A percentile compares a stretch with the other conserved stretches of the same genome.
Evolutionary conservation across 1,284 basidiomycete genomes (phyloP).

Genomic region (Trichosporon sp.): DNA sequence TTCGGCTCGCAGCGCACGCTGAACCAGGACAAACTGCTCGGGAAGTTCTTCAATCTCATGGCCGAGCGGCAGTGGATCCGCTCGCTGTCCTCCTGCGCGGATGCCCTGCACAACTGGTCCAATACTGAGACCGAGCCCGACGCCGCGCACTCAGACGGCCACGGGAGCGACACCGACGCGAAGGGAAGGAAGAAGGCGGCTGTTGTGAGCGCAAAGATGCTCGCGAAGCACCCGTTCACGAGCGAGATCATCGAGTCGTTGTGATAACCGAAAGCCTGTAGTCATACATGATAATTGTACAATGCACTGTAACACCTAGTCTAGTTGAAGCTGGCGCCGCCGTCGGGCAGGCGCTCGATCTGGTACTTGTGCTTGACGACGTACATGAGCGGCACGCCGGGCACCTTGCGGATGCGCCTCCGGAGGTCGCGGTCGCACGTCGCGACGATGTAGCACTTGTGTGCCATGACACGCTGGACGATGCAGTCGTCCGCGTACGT

Average conservation of each 20-base stretch:
- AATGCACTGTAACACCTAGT: conserved; percentile 3
- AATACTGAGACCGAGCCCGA: conserved; percentile 6
- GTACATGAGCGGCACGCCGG: conserved; percentile 93
- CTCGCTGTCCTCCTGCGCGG: conserved; percentile 56
- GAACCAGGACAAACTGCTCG: conserved; percentile 56
- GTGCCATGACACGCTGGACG: conserved; percentile 86
- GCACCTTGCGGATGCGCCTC: conserved; percentile 83
- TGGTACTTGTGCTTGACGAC: conserved; percentile 85
- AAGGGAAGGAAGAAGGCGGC: conserved; percentile 3
- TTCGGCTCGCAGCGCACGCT: conserved; percentile 78
- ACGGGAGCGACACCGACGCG: background rate
- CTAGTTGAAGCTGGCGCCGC: conserved; percentile 28
- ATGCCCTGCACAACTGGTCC: conserved; percentile 37
- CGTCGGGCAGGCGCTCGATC: conserved; percentile 84
- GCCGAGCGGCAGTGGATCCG: conserved; percentile 66
- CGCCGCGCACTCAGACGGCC: background rate
- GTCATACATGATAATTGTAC: conserved; percentile 16
- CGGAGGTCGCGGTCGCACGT: conserved; percentile 96
- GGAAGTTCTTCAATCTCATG: conserved; percentile 71
- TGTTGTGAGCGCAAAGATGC: background rate
- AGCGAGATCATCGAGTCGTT: conserved; percentile 26
- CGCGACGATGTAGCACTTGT: conserved; percentile 96
- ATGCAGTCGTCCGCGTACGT: conserved; percentile 99
- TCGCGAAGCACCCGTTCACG: conserved; percentile 19
- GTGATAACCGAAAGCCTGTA: conserved; percentile 9